phyloP scores from a whole-genome alignment of 202 grass and related monocot species.

The Panicum virgatum region DNA sequence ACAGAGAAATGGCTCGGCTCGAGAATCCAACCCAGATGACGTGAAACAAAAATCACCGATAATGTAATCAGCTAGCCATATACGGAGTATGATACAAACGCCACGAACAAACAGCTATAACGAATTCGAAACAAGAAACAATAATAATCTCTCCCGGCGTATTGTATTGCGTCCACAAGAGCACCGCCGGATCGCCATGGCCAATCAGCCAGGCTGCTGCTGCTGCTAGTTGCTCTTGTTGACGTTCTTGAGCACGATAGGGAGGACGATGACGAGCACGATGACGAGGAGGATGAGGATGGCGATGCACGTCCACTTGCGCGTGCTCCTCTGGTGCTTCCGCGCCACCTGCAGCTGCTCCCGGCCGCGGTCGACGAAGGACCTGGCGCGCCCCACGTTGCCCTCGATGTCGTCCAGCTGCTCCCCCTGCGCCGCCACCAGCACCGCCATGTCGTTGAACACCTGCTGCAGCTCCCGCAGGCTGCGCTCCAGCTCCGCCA shows the following conservation, averaged over 20 bases:
- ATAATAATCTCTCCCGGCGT: background rate
- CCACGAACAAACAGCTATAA: background rate
- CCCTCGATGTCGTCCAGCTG: conserved; percentile 88
- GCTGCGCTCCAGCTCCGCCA: conserved; percentile 70
- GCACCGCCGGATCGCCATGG: background rate
- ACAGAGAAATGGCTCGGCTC: background rate
- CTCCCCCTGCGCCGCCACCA: conserved; percentile 82
- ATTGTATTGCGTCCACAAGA: background rate
- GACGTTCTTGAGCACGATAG: conserved; percentile 54
- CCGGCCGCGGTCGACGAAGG: conserved; percentile 58
- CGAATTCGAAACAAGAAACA: background rate
- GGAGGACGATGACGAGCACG: conserved; percentile 56
- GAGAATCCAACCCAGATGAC: background rate
- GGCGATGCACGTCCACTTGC: conserved; percentile 78
- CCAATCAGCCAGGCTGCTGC: too few relatives aligned
- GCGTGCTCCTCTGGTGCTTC: conserved; percentile 63
- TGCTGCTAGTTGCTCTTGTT: background rate
- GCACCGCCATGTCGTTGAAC: conserved; percentile 96
- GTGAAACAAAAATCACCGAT: background rate
- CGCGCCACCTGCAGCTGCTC: conserved; percentile 76
- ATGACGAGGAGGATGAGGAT: conserved; percentile 63
- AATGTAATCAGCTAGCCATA: conserved; percentile 12
- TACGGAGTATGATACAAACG: conserved; percentile 12
- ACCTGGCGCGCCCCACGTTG: conserved; percentile 61
- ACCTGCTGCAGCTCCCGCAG: conserved; percentile 94